Conservation (phyloP, 305 asterid species). For the Fraxinus velutina region DNA sequence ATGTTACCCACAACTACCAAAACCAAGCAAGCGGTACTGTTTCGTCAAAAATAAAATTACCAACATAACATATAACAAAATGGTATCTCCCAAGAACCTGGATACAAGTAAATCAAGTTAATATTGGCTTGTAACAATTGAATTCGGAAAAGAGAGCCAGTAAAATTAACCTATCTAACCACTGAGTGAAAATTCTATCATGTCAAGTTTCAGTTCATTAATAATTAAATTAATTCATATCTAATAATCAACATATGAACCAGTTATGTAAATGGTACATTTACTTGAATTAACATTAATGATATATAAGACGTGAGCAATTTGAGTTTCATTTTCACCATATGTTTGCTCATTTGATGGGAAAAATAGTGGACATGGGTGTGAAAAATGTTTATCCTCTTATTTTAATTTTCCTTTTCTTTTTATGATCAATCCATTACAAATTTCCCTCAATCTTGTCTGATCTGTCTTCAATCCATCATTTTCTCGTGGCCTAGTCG, state of each 20-base stretch:
- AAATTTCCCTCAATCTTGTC: not conserved
- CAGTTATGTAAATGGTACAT: not conserved
- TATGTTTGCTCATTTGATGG: not conserved
- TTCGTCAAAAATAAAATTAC: slow-evolving; percentile 5
- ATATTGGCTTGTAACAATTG: not conserved
- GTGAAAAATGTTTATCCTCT: not conserved
- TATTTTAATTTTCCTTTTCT: not conserved
- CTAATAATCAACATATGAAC: not conserved
- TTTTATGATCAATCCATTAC: not conserved
- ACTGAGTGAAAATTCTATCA: not conserved
- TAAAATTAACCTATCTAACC: not conserved
- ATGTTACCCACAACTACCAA: not conserved
- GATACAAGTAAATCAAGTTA: not conserved
- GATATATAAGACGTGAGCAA: not conserved
- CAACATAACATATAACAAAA: not conserved
- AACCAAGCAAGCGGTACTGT: slow-evolving; percentile 4
- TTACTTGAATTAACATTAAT: not conserved
- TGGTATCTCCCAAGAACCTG: not conserved
- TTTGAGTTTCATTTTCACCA: not conserved
- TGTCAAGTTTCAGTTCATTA: not conserved
- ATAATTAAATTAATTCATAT: not conserved
- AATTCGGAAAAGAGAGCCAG: not conserved
- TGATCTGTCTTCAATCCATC: not conserved
- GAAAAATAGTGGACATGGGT: not conserved
- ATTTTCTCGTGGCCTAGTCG: not conserved